Conservation (phyloP, 78 protist genomes). For the Dictyostelium capitatum region DNA sequence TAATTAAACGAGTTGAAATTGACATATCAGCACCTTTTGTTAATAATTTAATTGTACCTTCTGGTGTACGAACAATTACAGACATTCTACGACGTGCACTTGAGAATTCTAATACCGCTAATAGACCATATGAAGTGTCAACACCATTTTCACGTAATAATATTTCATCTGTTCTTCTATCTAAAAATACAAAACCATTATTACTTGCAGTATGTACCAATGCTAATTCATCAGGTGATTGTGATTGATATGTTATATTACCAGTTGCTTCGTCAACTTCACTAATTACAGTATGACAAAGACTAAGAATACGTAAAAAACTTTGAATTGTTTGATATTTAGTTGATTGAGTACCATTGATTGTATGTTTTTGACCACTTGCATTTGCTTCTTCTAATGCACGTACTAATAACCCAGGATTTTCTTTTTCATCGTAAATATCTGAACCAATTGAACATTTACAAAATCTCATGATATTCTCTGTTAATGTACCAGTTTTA, state of each 20-base stretch:
- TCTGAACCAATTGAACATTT: slow-evolving; percentile 77
- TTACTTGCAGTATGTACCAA: slow-evolving; percentile 88
- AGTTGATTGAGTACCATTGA: not conserved
- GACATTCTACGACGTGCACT: slow-evolving; percentile 86
- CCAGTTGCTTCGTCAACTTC: slow-evolving; percentile 77
- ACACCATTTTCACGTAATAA: slow-evolving; percentile 49
- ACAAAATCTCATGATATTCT: slow-evolving; percentile 85
- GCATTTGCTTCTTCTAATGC: slow-evolving; percentile 11
- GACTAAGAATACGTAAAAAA: slow-evolving; percentile 63
- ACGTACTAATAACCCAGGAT: slow-evolving; percentile 26
- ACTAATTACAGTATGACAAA: slow-evolving; percentile 76
- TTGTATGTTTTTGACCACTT: not conserved
- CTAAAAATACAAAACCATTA: slow-evolving; percentile 84
- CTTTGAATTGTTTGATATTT: slow-evolving; percentile 11
- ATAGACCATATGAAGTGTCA: slow-evolving; percentile 41
- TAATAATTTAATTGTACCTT: slow-evolving; percentile 41
- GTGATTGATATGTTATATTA: slow-evolving; percentile 79
- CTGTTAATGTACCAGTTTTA: slow-evolving; percentile 90
- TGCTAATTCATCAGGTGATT: slow-evolving; percentile 93
- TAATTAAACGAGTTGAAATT: slow-evolving; percentile 33
- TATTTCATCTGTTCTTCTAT: slow-evolving; percentile 67
- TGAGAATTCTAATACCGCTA: slow-evolving; percentile 83
- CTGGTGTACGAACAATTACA: slow-evolving; percentile 80
- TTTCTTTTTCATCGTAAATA: slow-evolving; percentile 53
- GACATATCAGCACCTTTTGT: slow-evolving; percentile 83